Evolutionary conservation across 2,329 filamentous ascomycete genomes (phyloP).

Genomic region (Neoscytalidium dimidiatum): DNA sequence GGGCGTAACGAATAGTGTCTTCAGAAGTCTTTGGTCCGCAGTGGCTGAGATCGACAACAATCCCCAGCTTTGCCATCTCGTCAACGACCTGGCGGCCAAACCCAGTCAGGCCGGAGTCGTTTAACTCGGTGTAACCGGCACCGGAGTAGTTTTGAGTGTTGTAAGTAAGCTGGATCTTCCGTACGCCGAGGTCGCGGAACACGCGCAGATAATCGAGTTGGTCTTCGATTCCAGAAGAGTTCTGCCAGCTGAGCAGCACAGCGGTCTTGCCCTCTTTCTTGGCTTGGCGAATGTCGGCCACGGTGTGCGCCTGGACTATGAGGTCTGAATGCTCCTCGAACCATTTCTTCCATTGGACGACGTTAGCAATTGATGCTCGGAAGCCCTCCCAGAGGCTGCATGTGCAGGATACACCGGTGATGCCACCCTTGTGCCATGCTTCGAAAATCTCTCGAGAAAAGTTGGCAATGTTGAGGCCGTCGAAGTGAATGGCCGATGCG

Average conservation of each 20-base stretch:
- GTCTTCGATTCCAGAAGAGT: conserved; percentile 46
- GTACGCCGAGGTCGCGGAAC: conserved; percentile 44
- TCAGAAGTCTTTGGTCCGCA: conserved; percentile 33
- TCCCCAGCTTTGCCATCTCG: conserved; percentile 40
- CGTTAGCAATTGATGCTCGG: conserved; percentile 40
- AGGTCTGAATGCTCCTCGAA: conserved; percentile 44
- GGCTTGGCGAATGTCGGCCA: conserved; percentile 40
- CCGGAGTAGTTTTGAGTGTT: conserved; percentile 47
- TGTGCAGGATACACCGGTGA: conserved; percentile 46
- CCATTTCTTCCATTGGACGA: conserved; percentile 47
- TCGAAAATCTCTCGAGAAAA: conserved; percentile 44
- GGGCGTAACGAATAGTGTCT: conserved; percentile 36
- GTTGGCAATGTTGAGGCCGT: conserved; percentile 46
- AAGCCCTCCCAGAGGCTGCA: conserved; percentile 45
- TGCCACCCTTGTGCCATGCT: conserved; percentile 39
- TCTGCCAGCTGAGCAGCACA: conserved; percentile 44
- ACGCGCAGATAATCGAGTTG: conserved; percentile 41
- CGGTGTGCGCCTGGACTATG: conserved; percentile 41
- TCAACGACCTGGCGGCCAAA: conserved; percentile 37
- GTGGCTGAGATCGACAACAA: conserved; percentile 40
- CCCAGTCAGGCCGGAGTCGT: conserved; percentile 40
- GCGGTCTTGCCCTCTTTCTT: conserved; percentile 41
- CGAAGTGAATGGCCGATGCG: conserved; percentile 41
- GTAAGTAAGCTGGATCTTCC: conserved; percentile 48
- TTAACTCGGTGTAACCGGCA: conserved; percentile 42